Evolutionary conservation across 208 protist genomes (phyloP), one percentile per base, ranked within the genome.

Genomic region (Acanthamoeba healyi): DNA sequence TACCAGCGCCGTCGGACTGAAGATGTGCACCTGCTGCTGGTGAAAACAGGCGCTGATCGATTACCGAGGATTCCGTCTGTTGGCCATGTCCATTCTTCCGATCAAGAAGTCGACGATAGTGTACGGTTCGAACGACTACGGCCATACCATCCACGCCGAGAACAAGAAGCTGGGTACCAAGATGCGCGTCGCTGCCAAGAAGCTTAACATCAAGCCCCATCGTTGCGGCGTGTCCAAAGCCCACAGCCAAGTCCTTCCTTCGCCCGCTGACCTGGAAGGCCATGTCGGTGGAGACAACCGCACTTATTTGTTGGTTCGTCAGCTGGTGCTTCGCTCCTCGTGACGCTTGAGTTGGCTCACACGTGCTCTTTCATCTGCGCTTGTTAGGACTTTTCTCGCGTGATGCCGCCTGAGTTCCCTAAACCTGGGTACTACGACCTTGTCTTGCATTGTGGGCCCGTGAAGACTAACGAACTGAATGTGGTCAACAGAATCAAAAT

Each of bases 1-100:
- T 54, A 15, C 6, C 49, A 15, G 6, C 49, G 49, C 10, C 49
- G 49, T 34, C 7, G 14, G 19, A 7, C 7, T 24, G 29, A 26
- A 26, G 19, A 26, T 70, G 61, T 7, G n/a, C 29, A 7, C n/a
- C n/a, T n/a, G n/a, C n/a, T n/a, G n/a, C n/a, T n/a, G n/a, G n/a
- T n/a, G n/a, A n/a, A n/a, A 26, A 79, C 70, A 79, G 70, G 79
- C 79, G 26, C 46, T 87, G 26, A 87, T 96, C 4, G 95, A 96
- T 38, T 92, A 94, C 22, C 46, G 93, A 93, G 93, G 93, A 29
- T 92, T 92, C 67, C 46, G 87, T 74, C 38, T 96, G 5, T 67
- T 96, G 74, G 95, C 95, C 7, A 95, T 96, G 94, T 95, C 94
- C 10, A 94, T 96, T 54, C 51, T 96, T 29, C 95, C 95, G 2